Evolutionary conservation across 768 basidiomycete genomes (phyloP), one percentile per base, ranked within the genome.

Genomic region (Leccinum uliginosum): DNA sequence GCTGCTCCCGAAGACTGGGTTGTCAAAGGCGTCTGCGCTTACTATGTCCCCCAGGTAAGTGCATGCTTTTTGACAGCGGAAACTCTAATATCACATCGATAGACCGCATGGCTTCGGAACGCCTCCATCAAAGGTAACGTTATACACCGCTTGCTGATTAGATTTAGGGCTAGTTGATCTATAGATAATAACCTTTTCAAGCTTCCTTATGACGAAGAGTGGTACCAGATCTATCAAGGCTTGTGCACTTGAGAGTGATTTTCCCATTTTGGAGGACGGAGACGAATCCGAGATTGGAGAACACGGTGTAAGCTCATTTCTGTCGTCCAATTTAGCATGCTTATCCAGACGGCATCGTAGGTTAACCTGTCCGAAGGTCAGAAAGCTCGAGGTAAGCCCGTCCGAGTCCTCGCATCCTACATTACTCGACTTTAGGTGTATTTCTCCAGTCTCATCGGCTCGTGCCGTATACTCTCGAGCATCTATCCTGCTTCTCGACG

Each of bases 401-500:
- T n/a, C n/a, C n/a, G n/a, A n/a, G 5, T 26, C 52, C 9, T 35
- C n/a, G 14, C 19, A 12, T 54, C 2, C 2, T 21, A 5, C 21
- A 17, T 1, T 23, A 15, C 23, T 34, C 2, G 8, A 15, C 10
- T 15, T 51, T 60, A n/a, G 63, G 53, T n/a, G 30, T 19, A 43
- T 55, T 21, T 9, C 19, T 29, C 0, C 51, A 85, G 86, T 90
- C n/a, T 85, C 84, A 0, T 74, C 89, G n/a, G 88, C 91, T 26
- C 85, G 94, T 40, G 93, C 93, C 7, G 86, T 97, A 23, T 95
- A 97, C 71, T 93, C 91, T 57, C 81, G 93, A 6, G 92, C 93
- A 3, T 89, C 87, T 0, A 74, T 87, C 19, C 74, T 98, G 3
- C 73, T 96, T 29, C 74, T 98, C 32, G 94, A 97, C 60, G 95